Conservation (phyloP, 148 eudicot species). For the Arctostaphylos glauca region DNA sequence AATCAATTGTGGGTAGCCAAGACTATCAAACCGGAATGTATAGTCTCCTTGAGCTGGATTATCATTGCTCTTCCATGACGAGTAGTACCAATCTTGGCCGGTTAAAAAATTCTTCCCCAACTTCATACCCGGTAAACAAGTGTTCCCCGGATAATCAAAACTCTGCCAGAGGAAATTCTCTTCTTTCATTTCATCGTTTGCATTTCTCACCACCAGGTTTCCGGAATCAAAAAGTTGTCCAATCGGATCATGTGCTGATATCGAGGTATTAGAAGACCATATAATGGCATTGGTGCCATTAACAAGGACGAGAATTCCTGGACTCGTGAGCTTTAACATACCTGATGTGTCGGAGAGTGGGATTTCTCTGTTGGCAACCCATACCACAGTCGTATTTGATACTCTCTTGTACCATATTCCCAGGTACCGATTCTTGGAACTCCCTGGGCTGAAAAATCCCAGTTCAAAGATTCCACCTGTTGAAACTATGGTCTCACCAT, state of each 20-base stretch:
- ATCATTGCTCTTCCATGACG: conserved; percentile 21
- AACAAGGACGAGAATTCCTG: background rate
- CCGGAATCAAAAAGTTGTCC: conserved; percentile 22
- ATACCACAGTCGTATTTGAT: background rate
- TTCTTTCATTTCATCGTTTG: too few relatives aligned
- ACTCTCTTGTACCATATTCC: conserved; percentile 5
- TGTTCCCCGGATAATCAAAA: background rate
- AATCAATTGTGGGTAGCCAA: conserved; percentile 17
- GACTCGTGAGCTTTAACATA: background rate
- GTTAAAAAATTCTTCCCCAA: background rate
- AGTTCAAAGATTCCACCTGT: background rate
- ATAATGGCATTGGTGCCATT: background rate
- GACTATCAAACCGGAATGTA: background rate
- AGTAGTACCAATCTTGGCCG: background rate
- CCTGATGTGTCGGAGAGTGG: background rate
- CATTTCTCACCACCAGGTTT: background rate
- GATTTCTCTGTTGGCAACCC: conserved; percentile 4
- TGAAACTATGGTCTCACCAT: background rate
- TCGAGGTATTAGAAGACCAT: conserved; percentile 14
- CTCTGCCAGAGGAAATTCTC: background rate
- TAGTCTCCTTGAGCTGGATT: conserved; percentile 12
- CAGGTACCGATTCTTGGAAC: background rate
- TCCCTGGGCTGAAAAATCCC: background rate
- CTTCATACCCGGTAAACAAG: background rate
- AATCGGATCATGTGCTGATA: background rate